Conservation (phyloP, 2,329 filamentous ascomycete genomes). For the Calonectria fujianensis region DNA sequence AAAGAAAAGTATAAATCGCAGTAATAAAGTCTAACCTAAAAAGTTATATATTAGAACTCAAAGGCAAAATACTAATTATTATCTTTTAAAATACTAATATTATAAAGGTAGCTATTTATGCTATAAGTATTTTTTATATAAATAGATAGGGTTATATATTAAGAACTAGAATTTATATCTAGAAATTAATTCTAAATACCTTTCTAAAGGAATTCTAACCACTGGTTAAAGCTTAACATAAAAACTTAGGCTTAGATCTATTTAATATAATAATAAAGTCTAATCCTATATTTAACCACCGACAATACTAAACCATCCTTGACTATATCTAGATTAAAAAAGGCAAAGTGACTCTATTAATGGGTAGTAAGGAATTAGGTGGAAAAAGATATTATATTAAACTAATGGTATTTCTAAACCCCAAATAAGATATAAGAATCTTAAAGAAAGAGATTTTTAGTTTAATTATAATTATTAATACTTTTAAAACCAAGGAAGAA, state of each 20-base stretch:
- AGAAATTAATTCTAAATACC: neutral
- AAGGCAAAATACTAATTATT: neutral
- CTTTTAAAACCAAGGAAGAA: slow-evolving; percentile 36
- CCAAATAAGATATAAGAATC: slow-evolving; percentile 20
- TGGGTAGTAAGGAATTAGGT: neutral
- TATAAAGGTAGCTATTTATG: no score
- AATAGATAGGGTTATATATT: neutral
- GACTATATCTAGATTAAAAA: neutral
- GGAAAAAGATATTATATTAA: slow-evolving; percentile 32
- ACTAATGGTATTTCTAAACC: slow-evolving; percentile 34
- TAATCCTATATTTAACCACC: neutral
- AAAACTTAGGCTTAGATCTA: neutral
- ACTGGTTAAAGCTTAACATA: neutral
- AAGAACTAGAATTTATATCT: neutral
- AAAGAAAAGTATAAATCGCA: neutral
- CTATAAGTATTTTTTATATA: no score
- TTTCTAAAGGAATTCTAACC: neutral
- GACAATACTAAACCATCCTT: neutral
- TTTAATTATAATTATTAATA: no score
- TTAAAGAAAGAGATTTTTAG: slow-evolving; percentile 33
- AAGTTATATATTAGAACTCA: neutral
- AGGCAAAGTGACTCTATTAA: neutral
- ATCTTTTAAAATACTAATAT: neutral
- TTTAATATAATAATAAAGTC: neutral
- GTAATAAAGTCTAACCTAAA: neutral